phyloP scores from a whole-genome alignment of 352 stramenopile genomes.

The Pythium vanterpoolii region DNA sequence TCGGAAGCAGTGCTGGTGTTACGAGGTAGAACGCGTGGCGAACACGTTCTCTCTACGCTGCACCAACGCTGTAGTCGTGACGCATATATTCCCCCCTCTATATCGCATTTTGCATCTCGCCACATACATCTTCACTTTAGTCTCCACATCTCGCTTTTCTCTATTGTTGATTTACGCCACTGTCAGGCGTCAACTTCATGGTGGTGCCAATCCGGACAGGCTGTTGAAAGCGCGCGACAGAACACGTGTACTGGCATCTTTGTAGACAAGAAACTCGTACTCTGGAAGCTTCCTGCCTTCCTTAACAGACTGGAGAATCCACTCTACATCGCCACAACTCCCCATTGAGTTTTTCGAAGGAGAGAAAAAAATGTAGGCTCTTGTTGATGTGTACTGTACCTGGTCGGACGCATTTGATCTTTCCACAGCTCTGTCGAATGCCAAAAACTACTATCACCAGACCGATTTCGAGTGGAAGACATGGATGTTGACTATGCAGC shows the following conservation, averaged over 20 bases:
- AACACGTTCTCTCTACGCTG: neutral
- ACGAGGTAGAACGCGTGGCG: neutral
- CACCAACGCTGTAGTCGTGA: constrained; percentile 25
- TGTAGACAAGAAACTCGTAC: constrained; percentile 77
- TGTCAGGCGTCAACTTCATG: neutral
- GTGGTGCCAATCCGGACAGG: neutral
- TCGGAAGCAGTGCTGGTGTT: constrained; percentile 17
- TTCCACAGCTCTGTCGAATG: constrained; percentile 36
- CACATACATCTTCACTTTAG: constrained; percentile 17
- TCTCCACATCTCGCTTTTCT: neutral
- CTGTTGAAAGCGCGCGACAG: constrained; percentile 4
- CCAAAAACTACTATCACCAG: neutral
- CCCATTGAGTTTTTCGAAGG: neutral
- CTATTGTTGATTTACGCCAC: neutral
- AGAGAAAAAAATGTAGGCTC: neutral
- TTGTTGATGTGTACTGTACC: constrained; percentile 37
- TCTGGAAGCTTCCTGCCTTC: constrained; percentile 55
- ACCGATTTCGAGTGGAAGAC: neutral
- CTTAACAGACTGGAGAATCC: constrained; percentile 77
- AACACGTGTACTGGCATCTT: constrained; percentile 26
- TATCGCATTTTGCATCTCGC: constrained; percentile 22
- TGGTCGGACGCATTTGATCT: constrained; percentile 64
- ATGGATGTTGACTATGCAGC: neutral
- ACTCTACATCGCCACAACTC: constrained; percentile 32
- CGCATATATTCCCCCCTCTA: constrained; percentile 26